phyloP scores from a whole-genome alignment of 495 filamentous ascomycete genomes.

The Gamarada debralockiae region DNA sequence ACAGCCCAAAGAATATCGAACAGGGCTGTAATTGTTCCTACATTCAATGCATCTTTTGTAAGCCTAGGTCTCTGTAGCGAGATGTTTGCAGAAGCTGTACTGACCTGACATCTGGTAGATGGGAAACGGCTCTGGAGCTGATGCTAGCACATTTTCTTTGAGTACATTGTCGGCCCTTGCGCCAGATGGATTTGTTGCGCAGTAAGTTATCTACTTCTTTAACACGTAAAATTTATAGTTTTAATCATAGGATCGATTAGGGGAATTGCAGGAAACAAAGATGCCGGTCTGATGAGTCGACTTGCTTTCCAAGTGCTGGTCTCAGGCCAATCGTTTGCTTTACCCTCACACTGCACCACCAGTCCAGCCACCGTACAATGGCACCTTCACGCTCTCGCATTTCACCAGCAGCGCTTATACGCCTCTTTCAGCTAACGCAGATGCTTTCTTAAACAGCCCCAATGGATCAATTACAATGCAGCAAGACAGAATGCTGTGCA shows the following conservation, averaged over 20 bases:
- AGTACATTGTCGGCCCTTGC: background rate
- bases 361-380: too few species aligned
- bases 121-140: constrained; percentile 17
- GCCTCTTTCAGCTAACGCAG: background rate
- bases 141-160: constrained; percentile 7
- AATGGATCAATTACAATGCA: background rate
- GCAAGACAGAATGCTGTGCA: constrained; percentile 2
- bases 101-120: constrained; percentile 4
- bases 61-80: too few species aligned
- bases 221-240: too few species aligned
- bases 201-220: background rate
- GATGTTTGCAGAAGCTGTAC: background rate
- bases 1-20: background rate
- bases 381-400: constrained; percentile 4
- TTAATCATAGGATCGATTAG: too few species aligned
- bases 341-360: constrained; percentile 3
- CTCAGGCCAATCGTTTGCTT: constrained; percentile 1
- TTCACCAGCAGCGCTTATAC: constrained; percentile 13
- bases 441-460: background rate
- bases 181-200: constrained; percentile 1
- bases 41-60: constrained; percentile 19
- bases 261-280: background rate
- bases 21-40: background rate
- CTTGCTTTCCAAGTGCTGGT: constrained; percentile 4
- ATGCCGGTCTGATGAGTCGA: constrained; percentile 5